Conservation (phyloP, 768 basidiomycete genomes). For the Termitomyces eurrhizus region DNA sequence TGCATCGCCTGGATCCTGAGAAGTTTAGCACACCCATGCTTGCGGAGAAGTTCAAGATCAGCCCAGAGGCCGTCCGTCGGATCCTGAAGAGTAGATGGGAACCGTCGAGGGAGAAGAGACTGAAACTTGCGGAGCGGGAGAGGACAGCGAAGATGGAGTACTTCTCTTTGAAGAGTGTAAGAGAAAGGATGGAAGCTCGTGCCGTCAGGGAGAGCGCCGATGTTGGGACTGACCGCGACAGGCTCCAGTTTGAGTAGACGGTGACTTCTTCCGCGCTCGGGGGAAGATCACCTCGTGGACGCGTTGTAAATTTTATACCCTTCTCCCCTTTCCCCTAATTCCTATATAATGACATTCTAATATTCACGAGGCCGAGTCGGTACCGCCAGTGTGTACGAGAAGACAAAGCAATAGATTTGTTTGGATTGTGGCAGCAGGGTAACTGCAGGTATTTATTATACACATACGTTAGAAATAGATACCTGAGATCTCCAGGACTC, state of each 20-base stretch:
- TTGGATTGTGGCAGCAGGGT: conserved; percentile 1
- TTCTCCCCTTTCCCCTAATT: neutral
- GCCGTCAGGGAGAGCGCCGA: conserved; percentile 24
- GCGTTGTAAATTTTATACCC: conserved; percentile 7
- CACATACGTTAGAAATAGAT: conserved; percentile 21
- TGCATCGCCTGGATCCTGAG: conserved; percentile 60
- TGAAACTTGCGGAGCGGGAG: conserved; percentile 47
- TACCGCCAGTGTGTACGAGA: conserved; percentile 4
- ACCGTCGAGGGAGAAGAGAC: conserved; percentile 51
- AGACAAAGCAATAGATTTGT: neutral
- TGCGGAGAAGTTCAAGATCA: conserved; percentile 75
- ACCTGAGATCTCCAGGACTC: conserved; percentile 12
- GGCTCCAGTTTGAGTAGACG: conserved; percentile 36
- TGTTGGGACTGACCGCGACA: conserved; percentile 21
- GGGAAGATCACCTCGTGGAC: conserved; percentile 11
- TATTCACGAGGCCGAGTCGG: conserved; percentile 10
- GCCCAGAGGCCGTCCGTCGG: conserved; percentile 75
- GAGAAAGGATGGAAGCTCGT: conserved; percentile 39
- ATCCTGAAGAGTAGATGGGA: conserved; percentile 76
- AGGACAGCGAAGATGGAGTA: conserved; percentile 38
- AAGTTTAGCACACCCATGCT: conserved; percentile 64
- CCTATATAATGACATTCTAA: neutral
- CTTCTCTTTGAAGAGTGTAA: conserved; percentile 33
- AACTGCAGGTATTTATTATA: conserved; percentile 13
- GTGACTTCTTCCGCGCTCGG: conserved; percentile 14